Base-by-base conservation (phyloP, 257 asterid species). In the Cordia subcordata region DNA sequence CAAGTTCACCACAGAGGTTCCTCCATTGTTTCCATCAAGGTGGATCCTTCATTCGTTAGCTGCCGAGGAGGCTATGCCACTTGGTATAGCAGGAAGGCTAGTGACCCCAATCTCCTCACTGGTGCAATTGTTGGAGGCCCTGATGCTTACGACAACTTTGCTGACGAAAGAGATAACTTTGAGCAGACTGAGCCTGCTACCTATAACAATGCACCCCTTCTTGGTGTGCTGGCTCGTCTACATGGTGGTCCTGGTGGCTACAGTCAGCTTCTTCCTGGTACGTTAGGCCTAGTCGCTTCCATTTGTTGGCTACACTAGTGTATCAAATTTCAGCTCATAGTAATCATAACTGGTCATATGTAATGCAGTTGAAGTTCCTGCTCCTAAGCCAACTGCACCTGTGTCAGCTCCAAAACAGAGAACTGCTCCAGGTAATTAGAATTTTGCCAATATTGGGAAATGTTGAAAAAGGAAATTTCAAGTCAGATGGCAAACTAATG, bases 161-260 rank as follows among this genome's bases (percentile, higher is more conserved):
- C 99, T 46, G 97, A 93, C 67, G 69, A 93, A 75, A 80, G 99
- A 59, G 94, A 93, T 42, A 93, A 93, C 71, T 93, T 82, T 10
- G 97, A 93, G 72, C 99, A 93, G 73, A 93, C 97, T 2, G 99
- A 93, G 73, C 99, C 99, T 2, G 99, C 99, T 56, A 93, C 99
- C 44, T 93, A 93, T 70, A 93, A 93, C 77, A 93, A 85, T 71
- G 99, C 96, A 55, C 97, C 97, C 1, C 65, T 92, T 52, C 20
- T 93, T 1, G 99, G 99, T 6, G 67, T 89, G 14, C 58, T 93
- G 67, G 96, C 99, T 10, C 82, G 99, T 58, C 69, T 93, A 40
- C 87, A 85, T 12, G 86, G 80, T 10, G 99, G 96, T 33, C 87
- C 69, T 60, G 64, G 78, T 1, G 88, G 90, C 18, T 80, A 82